Base-by-base conservation (phyloP, 352 stramenopile genomes). In the Globisporangium megalacanthum region DNA sequence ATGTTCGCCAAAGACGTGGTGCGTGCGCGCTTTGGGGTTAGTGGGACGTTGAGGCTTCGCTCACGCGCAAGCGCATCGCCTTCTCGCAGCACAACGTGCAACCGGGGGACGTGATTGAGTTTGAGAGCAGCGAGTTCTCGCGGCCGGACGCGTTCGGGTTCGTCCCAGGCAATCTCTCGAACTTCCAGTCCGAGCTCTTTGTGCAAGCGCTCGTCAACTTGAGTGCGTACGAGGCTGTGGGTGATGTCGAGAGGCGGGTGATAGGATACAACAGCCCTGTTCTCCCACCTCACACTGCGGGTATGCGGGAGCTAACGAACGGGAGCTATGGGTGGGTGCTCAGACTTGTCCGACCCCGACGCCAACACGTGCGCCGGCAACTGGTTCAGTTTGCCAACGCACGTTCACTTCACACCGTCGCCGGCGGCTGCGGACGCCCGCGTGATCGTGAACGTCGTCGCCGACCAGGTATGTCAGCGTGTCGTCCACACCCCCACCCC, bases 1-100 rank as follows among this genome's bases (percentile, higher is more conserved):
- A 58, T 91, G 25, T 88, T 91, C 53, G 74, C 78, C 37, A 83
- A 86, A 47, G 80, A 89, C 48, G 64, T 91, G 42, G 61, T 79
- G 68, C 44, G 73, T 60, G 56, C 4, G 19, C 7, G 7, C 13
- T 42, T 17, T 3, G n/a, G 39, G 31, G 5, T n/a, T 7, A 17
- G 20, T 36, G 1, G 6, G 39, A 45, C 8, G 15, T 45, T 14
- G 6, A 45, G 10, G 39, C n/a, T n/a, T 47, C 17, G 41, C 15
- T 47, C 17, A 47, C 41, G 10, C 4, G 41, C 17, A 4, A 29
- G 25, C 25, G 25, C 25, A 4, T 29, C 25, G 25, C 25, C 25
- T 29, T 29, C 25, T 29, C 13, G 56, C 22, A 85, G 75, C 67
- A 45, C 31, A 72, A 86, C 37, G 44, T 90, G 4, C 66, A 73